These are phyloP conservation scores for Cyclostephanos tholiformis DNA, from an alignment of 108 stramenopile species.

Conservation along the genomic window DNA sequence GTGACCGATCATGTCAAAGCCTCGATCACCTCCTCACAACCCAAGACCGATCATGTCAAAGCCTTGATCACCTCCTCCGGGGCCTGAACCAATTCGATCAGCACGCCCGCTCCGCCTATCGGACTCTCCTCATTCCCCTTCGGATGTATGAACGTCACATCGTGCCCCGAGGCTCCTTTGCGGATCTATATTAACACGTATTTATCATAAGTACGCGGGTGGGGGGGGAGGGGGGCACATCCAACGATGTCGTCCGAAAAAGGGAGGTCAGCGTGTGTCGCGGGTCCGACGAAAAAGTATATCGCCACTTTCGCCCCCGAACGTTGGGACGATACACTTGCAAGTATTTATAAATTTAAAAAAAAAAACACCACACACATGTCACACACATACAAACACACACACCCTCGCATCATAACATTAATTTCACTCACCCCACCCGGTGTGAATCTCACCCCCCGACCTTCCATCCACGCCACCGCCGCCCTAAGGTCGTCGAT, in stretches of 20 bases:
- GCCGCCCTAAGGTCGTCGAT: constrained; percentile 88
- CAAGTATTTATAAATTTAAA: too few relatives aligned
- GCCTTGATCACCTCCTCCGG: constrained; percentile 86
- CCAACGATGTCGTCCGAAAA: constrained; percentile 11
- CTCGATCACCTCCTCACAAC: too few relatives aligned
- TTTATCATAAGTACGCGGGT: constrained; percentile 45
- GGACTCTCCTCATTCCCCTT: constrained; percentile 91
- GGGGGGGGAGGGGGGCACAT: constrained; percentile 86
- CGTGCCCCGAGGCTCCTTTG: constrained; percentile 92
- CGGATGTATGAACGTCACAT: constrained; percentile 97
- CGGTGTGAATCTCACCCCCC: constrained; percentile 59
- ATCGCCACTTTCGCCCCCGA: too few relatives aligned
- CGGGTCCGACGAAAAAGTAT: too few relatives aligned
- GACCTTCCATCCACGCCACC: constrained; percentile 82
- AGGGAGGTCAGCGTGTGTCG: too few relatives aligned
- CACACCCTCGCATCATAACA: too few relatives aligned
- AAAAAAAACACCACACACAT: too few relatives aligned
- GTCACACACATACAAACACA: neutral
- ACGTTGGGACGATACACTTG: too few relatives aligned
- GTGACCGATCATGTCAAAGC: too few relatives aligned
- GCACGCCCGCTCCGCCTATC: constrained; percentile 90
- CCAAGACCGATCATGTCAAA: too few relatives aligned
- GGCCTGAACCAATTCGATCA: constrained; percentile 98
- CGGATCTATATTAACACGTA: too few relatives aligned
- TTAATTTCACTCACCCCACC: constrained; percentile 37